Evolutionary conservation across 257 asterid genomes (phyloP).

Genomic region (Solanum pinnatisectum): DNA sequence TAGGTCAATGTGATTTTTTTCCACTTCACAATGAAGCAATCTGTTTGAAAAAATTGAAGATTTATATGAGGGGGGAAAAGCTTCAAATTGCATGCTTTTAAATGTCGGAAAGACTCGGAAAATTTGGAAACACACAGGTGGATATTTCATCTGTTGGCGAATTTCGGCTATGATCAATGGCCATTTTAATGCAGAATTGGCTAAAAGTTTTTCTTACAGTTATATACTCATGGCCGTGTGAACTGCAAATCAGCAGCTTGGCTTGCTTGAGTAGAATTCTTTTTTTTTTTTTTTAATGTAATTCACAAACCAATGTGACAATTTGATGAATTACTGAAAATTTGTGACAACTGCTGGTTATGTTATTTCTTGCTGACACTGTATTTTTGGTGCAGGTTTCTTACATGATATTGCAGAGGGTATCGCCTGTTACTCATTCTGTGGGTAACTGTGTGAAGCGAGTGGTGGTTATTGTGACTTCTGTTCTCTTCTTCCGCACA

Average conservation of each 20-base stretch:
- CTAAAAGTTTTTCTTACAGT: neutral
- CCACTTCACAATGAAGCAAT: neutral
- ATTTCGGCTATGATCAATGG: neutral
- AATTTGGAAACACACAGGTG: neutral
- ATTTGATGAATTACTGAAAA: neutral
- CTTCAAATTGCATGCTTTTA: too few relatives aligned
- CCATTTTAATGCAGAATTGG: neutral
- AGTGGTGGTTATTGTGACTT: constrained; percentile 80
- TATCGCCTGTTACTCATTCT: constrained; percentile 92
- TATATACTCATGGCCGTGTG: neutral
- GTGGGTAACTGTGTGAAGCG: constrained; percentile 92
- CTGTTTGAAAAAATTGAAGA: neutral
- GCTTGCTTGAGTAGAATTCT: neutral
- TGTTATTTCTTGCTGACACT: constrained; percentile 4
- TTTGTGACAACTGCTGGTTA: neutral
- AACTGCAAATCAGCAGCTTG: neutral
- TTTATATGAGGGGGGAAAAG: too few relatives aligned
- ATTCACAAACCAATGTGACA: neutral
- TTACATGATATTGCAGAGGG: constrained; percentile 88
- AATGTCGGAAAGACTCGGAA: too few relatives aligned
- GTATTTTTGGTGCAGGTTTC: constrained; percentile 52
- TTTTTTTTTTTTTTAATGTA: neutral
- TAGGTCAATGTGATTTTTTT: neutral
- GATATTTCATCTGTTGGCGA: neutral
- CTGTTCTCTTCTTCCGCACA: constrained; percentile 83